phyloP scores from a whole-genome alignment of 2,329 filamentous ascomycete genomes.

The Beauveria varroae region DNA sequence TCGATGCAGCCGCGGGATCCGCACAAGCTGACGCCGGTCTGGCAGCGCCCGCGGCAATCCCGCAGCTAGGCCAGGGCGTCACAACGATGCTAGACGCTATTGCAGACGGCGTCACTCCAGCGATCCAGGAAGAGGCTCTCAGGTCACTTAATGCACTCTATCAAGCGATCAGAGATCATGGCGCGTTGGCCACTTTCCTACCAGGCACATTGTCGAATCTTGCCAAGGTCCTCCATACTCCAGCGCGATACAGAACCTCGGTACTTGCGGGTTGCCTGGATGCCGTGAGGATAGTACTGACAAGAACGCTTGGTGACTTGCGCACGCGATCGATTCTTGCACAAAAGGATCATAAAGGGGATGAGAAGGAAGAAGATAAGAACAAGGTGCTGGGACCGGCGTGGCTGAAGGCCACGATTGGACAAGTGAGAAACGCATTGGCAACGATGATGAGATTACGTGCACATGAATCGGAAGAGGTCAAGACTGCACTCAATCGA shows the following conservation, averaged over 20 bases:
- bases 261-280: constrained; percentile 58
- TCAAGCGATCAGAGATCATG: constrained; percentile 57
- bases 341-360: constrained; percentile 22
- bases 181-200: constrained; percentile 76
- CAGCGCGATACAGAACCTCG: constrained; percentile 46
- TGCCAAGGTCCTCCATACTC: constrained; percentile 65
- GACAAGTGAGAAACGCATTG: constrained; percentile 77
- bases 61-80: constrained; percentile 73
- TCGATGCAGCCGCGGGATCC: constrained; percentile 49
- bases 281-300: constrained; percentile 47
- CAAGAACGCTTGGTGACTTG: constrained; percentile 50
- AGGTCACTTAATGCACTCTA: constrained; percentile 56
- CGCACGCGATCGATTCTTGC: constrained; percentile 40
- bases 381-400: constrained; percentile 35
- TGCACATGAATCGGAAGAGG: constrained; percentile 59
- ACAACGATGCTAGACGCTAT: constrained; percentile 71
- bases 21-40: constrained; percentile 41
- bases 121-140: constrained; percentile 66
- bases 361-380: constrained; percentile 15
- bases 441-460: constrained; percentile 70
- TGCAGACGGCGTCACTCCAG: constrained; percentile 53
- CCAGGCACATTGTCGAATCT: constrained; percentile 81
- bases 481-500: constrained; percentile 58
- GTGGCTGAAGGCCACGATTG: constrained; percentile 75
- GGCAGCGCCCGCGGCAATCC: constrained; percentile 55